These are phyloP conservation scores for Hevea brasiliensis DNA, from an alignment of 345 rosid species.

Conservation along the genomic window DNA sequence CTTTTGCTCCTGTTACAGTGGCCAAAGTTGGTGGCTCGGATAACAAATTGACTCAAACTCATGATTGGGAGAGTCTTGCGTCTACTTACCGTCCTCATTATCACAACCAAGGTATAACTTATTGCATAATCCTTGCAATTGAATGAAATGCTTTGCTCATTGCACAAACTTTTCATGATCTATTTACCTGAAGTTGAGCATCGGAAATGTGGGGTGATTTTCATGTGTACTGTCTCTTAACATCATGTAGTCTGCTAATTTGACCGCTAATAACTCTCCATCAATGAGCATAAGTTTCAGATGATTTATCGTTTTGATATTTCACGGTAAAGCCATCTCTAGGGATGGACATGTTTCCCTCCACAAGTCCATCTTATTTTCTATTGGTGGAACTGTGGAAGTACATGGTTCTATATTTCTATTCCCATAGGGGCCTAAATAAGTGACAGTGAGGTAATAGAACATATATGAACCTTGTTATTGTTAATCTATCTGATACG, in stretches of 20 bases:
- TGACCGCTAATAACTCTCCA: neutral
- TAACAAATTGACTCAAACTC: conserved; percentile 6
- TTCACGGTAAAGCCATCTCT: neutral
- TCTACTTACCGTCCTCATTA: conserved; percentile 30
- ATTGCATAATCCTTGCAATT: conserved; percentile 1
- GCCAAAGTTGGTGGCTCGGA: conserved; percentile 10
- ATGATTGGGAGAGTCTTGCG: conserved; percentile 31
- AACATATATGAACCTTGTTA: conserved; percentile 3
- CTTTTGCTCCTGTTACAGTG: conserved; percentile 26
- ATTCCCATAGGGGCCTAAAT: neutral
- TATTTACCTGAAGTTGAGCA: neutral
- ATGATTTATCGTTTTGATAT: neutral
- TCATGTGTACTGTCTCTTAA: no score
- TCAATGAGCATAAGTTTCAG: neutral
- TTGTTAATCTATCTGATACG: neutral
- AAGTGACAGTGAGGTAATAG: neutral
- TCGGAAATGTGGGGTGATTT: neutral
- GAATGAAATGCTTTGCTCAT: neutral
- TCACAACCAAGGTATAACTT: conserved; percentile 32
- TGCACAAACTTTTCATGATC: neutral
- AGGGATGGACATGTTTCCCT: neutral
- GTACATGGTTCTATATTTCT: no score
- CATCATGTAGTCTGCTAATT: neutral
- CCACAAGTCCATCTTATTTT: neutral
- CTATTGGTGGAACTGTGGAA: neutral